phyloP scores from a whole-genome alignment of 345 rosid species.

The Aquilaria sinensis region DNA sequence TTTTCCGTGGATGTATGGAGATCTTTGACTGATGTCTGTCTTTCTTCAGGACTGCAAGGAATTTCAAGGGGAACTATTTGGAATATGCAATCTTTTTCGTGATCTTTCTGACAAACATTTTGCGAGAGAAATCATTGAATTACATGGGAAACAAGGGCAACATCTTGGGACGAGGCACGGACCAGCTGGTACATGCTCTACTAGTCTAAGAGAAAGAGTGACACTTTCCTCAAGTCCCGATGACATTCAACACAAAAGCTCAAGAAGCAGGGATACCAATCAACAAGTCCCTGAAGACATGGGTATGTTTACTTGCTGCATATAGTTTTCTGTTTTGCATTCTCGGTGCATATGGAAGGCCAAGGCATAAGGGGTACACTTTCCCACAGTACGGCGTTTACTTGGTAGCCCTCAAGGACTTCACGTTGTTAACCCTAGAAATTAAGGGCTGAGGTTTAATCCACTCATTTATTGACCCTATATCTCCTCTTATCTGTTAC shows the following conservation, averaged over 20 bases:
- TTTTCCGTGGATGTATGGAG: constrained; percentile 2
- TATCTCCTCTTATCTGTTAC: too few species aligned
- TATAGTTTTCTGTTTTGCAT: too few species aligned
- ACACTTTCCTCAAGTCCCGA: constrained; percentile 11
- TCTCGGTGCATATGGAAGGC: too few species aligned
- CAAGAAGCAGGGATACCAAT: constrained; percentile 6
- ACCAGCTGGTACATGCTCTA: constrained; percentile 14
- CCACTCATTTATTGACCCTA: too few species aligned
- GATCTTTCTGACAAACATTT: constrained; percentile 88
- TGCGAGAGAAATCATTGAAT: constrained; percentile 74
- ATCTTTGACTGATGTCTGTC: constrained; percentile 4
- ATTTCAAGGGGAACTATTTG: constrained; percentile 92
- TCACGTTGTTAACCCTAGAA: too few species aligned
- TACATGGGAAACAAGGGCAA: constrained; percentile 34
- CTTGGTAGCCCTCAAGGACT: too few species aligned
- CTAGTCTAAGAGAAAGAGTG: constrained; percentile 15
- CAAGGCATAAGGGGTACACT: too few species aligned
- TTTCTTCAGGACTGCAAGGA: constrained; percentile 78
- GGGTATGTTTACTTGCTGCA: constrained; percentile 35
- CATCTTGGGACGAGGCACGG: constrained; percentile 20
- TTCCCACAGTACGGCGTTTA: background rate
- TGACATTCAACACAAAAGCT: constrained; percentile 3
- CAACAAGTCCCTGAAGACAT: constrained; percentile 47
- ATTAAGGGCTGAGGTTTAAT: too few species aligned
- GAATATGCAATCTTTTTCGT: constrained; percentile 84